Evolutionary conservation across 2,329 filamentous ascomycete species (phyloP).

Genomic region (Fusarium nelsonii): DNA sequence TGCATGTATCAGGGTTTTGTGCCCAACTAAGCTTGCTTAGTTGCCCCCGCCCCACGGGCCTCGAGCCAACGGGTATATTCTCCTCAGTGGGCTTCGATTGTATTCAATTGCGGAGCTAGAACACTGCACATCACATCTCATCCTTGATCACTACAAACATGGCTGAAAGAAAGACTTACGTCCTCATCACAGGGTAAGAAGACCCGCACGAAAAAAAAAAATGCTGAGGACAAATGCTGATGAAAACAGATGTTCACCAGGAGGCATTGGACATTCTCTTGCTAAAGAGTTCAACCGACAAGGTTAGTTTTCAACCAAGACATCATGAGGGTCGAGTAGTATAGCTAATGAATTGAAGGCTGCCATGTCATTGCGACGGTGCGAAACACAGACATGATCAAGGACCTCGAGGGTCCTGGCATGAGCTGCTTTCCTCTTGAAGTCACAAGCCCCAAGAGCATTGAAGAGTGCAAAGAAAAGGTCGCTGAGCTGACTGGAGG

Average conservation of each 20-base stretch:
- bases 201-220: not conserved
- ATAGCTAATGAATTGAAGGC: slow-evolving; percentile 27
- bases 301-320: slow-evolving; percentile 52
- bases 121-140: not conserved
- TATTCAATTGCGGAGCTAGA: not conserved
- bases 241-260: slow-evolving; percentile 65
- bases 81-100: not conserved
- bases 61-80: no score
- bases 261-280: slow-evolving; percentile 68
- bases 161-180: slow-evolving; percentile 51
- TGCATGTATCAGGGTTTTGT: no score
- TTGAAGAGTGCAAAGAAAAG: slow-evolving; percentile 61
- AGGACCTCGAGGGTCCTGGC: slow-evolving; percentile 59
- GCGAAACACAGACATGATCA: slow-evolving; percentile 62
- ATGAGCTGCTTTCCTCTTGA: slow-evolving; percentile 66
- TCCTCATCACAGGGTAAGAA: slow-evolving; percentile 31
- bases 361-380: slow-evolving; percentile 69
- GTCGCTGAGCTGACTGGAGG: slow-evolving; percentile 64
- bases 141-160: not conserved
- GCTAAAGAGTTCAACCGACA: slow-evolving; percentile 65
- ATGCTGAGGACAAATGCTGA: not conserved
- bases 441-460: slow-evolving; percentile 65
- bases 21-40: no score
- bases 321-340: rapidly evolving
- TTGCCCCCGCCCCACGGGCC: no score